phyloP scores from a whole-genome alignment of 768 basidiomycete species.

The Boletus reticuloceps region DNA sequence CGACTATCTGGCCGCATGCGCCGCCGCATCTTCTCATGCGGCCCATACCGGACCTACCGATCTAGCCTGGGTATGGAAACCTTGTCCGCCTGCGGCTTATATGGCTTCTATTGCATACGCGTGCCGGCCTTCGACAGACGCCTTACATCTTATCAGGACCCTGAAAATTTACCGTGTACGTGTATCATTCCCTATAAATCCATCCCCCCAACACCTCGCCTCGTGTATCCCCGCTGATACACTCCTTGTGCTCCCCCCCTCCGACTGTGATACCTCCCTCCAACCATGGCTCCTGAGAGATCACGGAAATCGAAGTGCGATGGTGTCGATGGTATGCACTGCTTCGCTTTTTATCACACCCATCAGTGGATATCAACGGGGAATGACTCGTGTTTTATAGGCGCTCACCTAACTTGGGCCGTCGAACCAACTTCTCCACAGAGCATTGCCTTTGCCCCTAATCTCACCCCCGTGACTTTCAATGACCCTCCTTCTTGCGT shows the following conservation, averaged over 20 bases:
- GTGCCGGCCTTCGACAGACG: slow-evolving; percentile 30
- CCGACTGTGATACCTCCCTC: slow-evolving; percentile 26
- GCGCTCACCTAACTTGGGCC: slow-evolving; percentile 46
- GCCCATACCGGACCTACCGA: slow-evolving; percentile 16
- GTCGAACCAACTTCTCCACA: slow-evolving; percentile 38
- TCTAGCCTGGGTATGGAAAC: slow-evolving; percentile 23
- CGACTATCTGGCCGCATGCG: slow-evolving; percentile 12
- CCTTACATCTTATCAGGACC: slow-evolving; percentile 31
- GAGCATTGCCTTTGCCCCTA: slow-evolving; percentile 55
- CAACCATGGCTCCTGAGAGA: slow-evolving; percentile 48
- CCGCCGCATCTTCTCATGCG: slow-evolving; percentile 16
- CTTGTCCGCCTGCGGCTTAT: slow-evolving; percentile 17
- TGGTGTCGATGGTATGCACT: slow-evolving; percentile 31
- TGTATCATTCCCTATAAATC: slow-evolving; percentile 32
- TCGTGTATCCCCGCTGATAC: slow-evolving; percentile 27
- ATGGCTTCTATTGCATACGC: slow-evolving; percentile 31
- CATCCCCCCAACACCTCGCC: slow-evolving; percentile 13
- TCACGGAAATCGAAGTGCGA: slow-evolving; percentile 35
- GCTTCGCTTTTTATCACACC: not conserved
- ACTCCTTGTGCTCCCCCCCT: slow-evolving; percentile 18
- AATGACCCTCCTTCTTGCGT: slow-evolving; percentile 43
- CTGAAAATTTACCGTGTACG: slow-evolving; percentile 35
- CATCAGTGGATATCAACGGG: slow-evolving; percentile 5
- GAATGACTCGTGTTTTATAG: slow-evolving; percentile 27
- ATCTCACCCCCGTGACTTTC: slow-evolving; percentile 57